phyloP scores from a whole-genome alignment of 2,329 filamentous ascomycete species.

The Colletotrichum kahawae region DNA sequence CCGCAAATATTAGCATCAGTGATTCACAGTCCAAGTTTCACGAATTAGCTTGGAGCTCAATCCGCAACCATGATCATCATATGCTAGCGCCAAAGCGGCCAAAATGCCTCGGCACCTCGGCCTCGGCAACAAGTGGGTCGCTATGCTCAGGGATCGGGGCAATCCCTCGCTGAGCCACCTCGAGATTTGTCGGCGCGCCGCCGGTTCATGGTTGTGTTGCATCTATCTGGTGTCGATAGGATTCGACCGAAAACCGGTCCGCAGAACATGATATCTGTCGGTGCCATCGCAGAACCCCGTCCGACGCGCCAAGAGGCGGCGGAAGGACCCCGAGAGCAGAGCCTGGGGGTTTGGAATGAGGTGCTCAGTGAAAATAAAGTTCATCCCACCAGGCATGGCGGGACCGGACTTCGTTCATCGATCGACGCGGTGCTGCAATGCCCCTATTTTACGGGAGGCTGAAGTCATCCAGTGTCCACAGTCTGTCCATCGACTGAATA shows the following conservation, averaged over 20 bases:
- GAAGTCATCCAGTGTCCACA: neutral
- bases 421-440: neutral
- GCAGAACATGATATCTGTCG: neutral
- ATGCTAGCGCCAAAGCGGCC: neutral
- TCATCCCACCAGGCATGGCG: neutral
- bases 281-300: neutral
- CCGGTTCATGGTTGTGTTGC: neutral
- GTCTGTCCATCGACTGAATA: neutral
- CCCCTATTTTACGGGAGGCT: neutral
- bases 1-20: neutral
- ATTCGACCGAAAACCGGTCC: neutral
- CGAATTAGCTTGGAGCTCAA: neutral
- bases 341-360: neutral
- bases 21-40: neutral
- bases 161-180: neutral
- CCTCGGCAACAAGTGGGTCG: neutral
- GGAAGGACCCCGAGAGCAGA: neutral
- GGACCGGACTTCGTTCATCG: neutral
- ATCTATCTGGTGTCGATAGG: neutral
- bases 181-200: neutral
- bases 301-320: neutral
- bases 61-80: neutral
- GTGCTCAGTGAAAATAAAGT: neutral
- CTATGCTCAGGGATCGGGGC: neutral
- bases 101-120: constrained; percentile 13